Conservation (phyloP, 2,329 filamentous ascomycete species). For the Penicillium brasilianum region DNA sequence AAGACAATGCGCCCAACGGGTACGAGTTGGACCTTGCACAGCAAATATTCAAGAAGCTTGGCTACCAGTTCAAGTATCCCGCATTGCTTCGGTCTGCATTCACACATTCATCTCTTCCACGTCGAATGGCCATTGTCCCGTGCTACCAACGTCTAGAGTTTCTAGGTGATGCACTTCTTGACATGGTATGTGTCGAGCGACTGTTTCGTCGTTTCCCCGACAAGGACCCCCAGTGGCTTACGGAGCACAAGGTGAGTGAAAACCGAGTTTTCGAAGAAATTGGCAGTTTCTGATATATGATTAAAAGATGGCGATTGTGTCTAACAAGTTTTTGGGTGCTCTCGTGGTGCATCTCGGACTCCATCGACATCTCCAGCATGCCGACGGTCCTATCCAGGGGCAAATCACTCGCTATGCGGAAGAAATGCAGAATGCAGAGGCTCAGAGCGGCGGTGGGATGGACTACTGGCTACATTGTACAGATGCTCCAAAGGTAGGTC, state of each 20-base stretch:
- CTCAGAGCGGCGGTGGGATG: constrained; percentile 38
- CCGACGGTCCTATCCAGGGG: constrained; percentile 43
- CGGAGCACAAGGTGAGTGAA: constrained; percentile 76
- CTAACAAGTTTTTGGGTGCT: constrained; percentile 89
- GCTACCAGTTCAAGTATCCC: constrained; percentile 74
- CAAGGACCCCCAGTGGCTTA: constrained; percentile 93
- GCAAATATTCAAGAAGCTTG: constrained; percentile 64
- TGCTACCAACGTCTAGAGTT: constrained; percentile 93
- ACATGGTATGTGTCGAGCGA: constrained; percentile 82
- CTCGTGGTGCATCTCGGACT: constrained; percentile 79
- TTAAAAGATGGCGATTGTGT: constrained; percentile 86
- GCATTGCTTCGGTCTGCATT: constrained; percentile 82
- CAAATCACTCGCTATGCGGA: constrained; percentile 58
- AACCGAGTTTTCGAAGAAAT: neutral
- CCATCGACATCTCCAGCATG: constrained; percentile 69
- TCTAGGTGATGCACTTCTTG: constrained; percentile 83
- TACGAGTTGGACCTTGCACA: constrained; percentile 70
- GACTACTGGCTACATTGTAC: constrained; percentile 51
- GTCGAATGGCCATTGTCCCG: constrained; percentile 76
- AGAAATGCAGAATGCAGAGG: constrained; percentile 41
- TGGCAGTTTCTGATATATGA: constrained; percentile 15
- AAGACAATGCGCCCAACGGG: constrained; percentile 65
- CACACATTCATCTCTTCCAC: constrained; percentile 81
- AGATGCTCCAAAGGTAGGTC: constrained; percentile 50
- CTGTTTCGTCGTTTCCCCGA: constrained; percentile 77